Percentiles rank a stretch among this genome's conserved stretches.
These are phyloP conservation scores for Stagonosporopsis chrysanthemi DNA, from an alignment of 2,329 filamentous ascomycete genomes.

Conservation along the genomic window DNA sequence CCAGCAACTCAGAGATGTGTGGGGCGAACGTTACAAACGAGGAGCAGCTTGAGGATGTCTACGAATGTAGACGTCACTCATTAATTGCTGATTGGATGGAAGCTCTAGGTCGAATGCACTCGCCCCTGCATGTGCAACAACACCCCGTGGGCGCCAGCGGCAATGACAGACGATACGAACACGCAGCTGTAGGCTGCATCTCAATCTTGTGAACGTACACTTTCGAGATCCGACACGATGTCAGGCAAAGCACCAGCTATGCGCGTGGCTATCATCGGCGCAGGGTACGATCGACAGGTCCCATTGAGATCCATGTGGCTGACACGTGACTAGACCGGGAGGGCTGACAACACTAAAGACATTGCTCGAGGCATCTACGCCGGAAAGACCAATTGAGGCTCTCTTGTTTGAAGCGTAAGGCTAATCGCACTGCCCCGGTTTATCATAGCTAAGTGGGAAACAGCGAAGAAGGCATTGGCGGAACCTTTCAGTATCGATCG, in stretches of 20 bases:
- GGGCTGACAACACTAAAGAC: conserved; percentile 39
- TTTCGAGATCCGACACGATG: conserved; percentile 4
- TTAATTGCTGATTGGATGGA: conserved; percentile 4
- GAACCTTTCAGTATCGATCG: too few species aligned
- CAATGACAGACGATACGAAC: neutral
- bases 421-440: too few species aligned
- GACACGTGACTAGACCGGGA: conserved; percentile 30
- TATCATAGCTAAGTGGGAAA: too few species aligned
- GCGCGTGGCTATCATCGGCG: conserved; percentile 40
- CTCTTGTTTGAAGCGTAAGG: too few species aligned
- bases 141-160: neutral
- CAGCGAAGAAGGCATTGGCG: too few species aligned
- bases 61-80: conserved; percentile 3
- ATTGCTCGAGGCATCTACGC: conserved; percentile 40
- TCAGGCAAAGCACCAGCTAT: conserved; percentile 27
- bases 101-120: neutral
- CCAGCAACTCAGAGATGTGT: neutral
- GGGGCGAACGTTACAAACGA: neutral
- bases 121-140: conserved; percentile 4
- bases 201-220: neutral
- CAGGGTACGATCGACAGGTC: conserved; percentile 29
- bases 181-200: neutral
- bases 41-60: neutral
- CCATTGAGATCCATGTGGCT: neutral
- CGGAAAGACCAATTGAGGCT: conserved; percentile 43